These are phyloP conservation scores for Backusella tuberculispora DNA, from an alignment of 192 early-diverging fungal species.

Conservation along the genomic window DNA sequence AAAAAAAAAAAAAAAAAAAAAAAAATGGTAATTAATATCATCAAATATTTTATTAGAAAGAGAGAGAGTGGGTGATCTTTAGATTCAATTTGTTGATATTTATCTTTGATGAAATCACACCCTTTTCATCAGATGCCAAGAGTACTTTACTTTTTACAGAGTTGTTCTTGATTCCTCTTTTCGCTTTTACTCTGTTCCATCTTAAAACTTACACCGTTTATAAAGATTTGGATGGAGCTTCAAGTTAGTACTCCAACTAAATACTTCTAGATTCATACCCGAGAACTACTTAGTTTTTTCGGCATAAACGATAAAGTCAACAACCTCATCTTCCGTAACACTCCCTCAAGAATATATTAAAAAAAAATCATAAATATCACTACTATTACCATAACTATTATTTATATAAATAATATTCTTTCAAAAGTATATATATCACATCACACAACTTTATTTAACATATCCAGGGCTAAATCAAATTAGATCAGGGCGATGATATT, in stretches of 20 bases:
- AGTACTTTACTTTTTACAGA: constrained; percentile 43
- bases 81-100: not conserved
- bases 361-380: too few relatives aligned
- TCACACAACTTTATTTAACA: constrained; percentile 79
- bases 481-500: constrained; percentile 69
- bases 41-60: too few relatives aligned
- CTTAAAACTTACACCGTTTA: constrained; percentile 51
- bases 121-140: constrained; percentile 53
- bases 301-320: constrained; percentile 70
- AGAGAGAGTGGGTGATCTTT: too few relatives aligned
- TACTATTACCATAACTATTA: too few relatives aligned
- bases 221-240: constrained; percentile 79
- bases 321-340: constrained; percentile 73
- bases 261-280: constrained; percentile 91
- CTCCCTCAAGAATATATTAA: constrained; percentile 80
- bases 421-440: constrained; percentile 76
- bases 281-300: constrained; percentile 72
- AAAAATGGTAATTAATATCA: too few relatives aligned
- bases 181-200: constrained; percentile 31
- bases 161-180: constrained; percentile 29
- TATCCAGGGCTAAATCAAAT: constrained; percentile 77
- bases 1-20: not conserved
- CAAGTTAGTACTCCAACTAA: constrained; percentile 91
- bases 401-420: constrained; percentile 62
- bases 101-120: constrained; percentile 54